Base-by-base conservation (phyloP, 345 rosid species). In the Eucalyptus leucophloia region DNA sequence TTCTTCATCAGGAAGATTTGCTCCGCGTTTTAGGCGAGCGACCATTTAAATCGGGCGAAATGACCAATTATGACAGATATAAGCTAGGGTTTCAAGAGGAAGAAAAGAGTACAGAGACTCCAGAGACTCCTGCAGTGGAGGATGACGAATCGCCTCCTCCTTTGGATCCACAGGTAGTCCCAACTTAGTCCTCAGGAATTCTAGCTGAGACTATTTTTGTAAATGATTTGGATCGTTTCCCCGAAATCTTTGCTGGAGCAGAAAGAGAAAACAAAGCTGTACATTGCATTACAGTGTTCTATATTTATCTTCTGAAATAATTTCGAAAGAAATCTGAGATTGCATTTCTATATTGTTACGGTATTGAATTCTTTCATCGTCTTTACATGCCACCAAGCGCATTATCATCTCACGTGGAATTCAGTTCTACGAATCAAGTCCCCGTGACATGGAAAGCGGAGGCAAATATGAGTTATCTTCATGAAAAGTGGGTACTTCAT, bases 1-100 rank as follows among this genome's bases (percentile, higher is more conserved):
- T 98, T 60, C 91, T 98, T 60, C 99, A 97, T 92, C 98, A 96
- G 87, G 97, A 96, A 2, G 99, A 96, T 91, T 89, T 98, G 85
- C 23, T 92, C 53, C 91, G 91, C 60, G 95, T 98, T 90, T 87
- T 98, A 45, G 99, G 99, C 2, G 98, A 96, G 89, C 95, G 99
- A 28, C 99, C 99, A 7, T 98, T 96, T 87, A 96, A 94, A 86
- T 51, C 96, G 0, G 89, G 88, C 1, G 99, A 98, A 92, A 87
- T 92, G 83, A 94, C 96, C 1, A 97, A 98, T 87, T 97, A 97
- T 49, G 98, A 98, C 90, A 90, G 94, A 91, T 98, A 95, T 72
- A 96, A 95, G 91, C 92, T 93, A 88, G 98, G 99, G 56, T 97
- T 97, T 86, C 89, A 94, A 91, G 93, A 92, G 45, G 94, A 93